These are phyloP conservation scores for Meyerozyma carpophila DNA, from an alignment of 1,139 yeast genomes.

Conservation along the genomic window DNA sequence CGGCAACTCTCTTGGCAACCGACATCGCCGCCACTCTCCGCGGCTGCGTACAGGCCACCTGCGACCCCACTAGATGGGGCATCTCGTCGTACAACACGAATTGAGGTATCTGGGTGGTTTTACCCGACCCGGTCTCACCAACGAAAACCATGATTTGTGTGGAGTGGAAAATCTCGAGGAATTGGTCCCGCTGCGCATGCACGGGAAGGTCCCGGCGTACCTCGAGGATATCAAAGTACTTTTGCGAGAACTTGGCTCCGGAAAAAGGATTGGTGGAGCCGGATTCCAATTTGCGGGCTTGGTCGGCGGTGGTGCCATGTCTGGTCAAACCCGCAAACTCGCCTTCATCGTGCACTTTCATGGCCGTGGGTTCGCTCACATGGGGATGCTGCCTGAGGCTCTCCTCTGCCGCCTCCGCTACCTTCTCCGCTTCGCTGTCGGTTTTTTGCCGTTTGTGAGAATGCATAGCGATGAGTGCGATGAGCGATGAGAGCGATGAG, in stretches of 20 bases:
- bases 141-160: slow-evolving; percentile 97
- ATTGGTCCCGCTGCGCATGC: slow-evolving; percentile 88
- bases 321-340: slow-evolving; percentile 52
- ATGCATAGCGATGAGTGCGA: neutral
- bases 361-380: slow-evolving; percentile 8
- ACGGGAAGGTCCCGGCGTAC: slow-evolving; percentile 87
- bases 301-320: slow-evolving; percentile 68
- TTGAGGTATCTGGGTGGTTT: slow-evolving; percentile 95
- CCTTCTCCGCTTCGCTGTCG: slow-evolving; percentile 46
- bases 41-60: slow-evolving; percentile 96
- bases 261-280: slow-evolving; percentile 75
- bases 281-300: slow-evolving; percentile 62
- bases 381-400: slow-evolving; percentile 33
- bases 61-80: slow-evolving; percentile 73
- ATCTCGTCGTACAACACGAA: slow-evolving; percentile 90
- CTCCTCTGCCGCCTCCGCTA: slow-evolving; percentile 55
- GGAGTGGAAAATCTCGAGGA: slow-evolving; percentile 71
- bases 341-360: slow-evolving; percentile 41
- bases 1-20: slow-evolving; percentile 93
- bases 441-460: slow-evolving; percentile 1
- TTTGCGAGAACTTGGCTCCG: slow-evolving; percentile 52
- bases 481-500: neutral
- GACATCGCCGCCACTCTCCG: slow-evolving; percentile 98
- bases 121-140: slow-evolving; percentile 98
- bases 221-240: slow-evolving; percentile 72